Conservation (phyloP, 768 basidiomycete species). For the Suillus decipiens region DNA sequence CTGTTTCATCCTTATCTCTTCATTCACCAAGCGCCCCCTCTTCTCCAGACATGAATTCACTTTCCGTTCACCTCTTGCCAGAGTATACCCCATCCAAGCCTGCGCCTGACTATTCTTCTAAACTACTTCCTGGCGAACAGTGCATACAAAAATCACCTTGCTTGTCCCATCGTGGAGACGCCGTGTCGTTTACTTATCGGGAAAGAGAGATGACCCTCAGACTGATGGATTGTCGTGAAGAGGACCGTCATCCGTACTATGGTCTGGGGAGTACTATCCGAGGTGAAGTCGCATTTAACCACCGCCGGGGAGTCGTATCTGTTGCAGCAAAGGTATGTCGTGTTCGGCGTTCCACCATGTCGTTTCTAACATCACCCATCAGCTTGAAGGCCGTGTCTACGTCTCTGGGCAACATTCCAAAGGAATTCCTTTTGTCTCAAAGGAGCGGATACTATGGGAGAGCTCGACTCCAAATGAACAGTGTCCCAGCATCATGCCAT, state of each 20-base stretch:
- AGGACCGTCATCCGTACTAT: slow-evolving; percentile 29
- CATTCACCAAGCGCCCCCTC: not conserved
- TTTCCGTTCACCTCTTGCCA: slow-evolving; percentile 39
- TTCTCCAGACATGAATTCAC: slow-evolving; percentile 1
- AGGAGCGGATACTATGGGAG: slow-evolving; percentile 26
- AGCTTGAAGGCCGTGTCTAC: slow-evolving; percentile 29
- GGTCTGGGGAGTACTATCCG: slow-evolving; percentile 30
- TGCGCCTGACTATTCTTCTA: slow-evolving; percentile 58
- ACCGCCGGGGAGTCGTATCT: slow-evolving; percentile 29
- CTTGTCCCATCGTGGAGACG: slow-evolving; percentile 16
- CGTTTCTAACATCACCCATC: slow-evolving; percentile 6
- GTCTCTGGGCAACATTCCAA: slow-evolving; percentile 18
- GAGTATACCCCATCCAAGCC: slow-evolving; percentile 55
- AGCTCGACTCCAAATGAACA: slow-evolving; percentile 14
- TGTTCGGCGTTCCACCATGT: not conserved
- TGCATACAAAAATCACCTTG: slow-evolving; percentile 50
- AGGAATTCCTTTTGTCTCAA: slow-evolving; percentile 24
- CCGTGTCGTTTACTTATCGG: slow-evolving; percentile 32
- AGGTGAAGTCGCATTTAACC: slow-evolving; percentile 30
- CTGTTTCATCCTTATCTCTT: not conserved
- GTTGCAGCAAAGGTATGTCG: slow-evolving; percentile 29
- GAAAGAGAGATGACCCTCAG: slow-evolving; percentile 33
- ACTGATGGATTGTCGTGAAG: slow-evolving; percentile 33
- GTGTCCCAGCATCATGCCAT: slow-evolving; percentile 32
- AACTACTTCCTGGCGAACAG: slow-evolving; percentile 52